Percentiles rank a stretch among this genome's conserved stretches.
phyloP scores from a whole-genome alignment of 768 basidiomycete genomes.

The Panaeolus papilionaceus region DNA sequence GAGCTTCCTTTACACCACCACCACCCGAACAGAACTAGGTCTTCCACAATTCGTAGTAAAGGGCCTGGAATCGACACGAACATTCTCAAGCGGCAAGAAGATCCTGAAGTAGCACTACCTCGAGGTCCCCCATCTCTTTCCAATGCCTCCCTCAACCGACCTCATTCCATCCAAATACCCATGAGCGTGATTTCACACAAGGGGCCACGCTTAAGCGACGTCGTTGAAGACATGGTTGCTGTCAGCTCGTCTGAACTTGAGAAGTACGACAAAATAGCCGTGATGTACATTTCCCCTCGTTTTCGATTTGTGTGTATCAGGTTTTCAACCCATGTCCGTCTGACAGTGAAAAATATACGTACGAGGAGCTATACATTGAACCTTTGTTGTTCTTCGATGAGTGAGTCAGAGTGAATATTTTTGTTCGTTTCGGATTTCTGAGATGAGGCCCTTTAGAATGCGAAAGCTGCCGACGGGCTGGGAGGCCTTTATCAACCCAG shows the following conservation, averaged over 20 bases:
- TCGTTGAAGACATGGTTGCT: background rate
- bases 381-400: background rate
- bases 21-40: background rate
- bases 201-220: background rate
- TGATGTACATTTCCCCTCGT: background rate
- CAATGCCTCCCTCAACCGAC: background rate
- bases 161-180: slow-evolving; percentile 10
- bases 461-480: background rate
- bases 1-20: slow-evolving; percentile 11
- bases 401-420: background rate
- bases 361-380: slow-evolving; percentile 10
- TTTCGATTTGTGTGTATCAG: background rate
- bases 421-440: background rate
- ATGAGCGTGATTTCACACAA: background rate
- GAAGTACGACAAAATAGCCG: background rate
- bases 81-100: background rate
- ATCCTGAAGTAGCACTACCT: background rate
- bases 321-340: background rate
- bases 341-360: slow-evolving; percentile 5
- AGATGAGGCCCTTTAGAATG: background rate
- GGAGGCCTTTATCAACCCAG: slow-evolving; percentile 5
- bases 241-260: background rate
- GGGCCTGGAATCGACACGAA: background rate
- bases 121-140: background rate
- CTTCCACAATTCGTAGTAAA: background rate